Percentiles rank a stretch among this genome's conserved stretches.
Evolutionary conservation across 768 basidiomycete species (phyloP).

Genomic region (Phlebiopsis flavidoalba): DNA sequence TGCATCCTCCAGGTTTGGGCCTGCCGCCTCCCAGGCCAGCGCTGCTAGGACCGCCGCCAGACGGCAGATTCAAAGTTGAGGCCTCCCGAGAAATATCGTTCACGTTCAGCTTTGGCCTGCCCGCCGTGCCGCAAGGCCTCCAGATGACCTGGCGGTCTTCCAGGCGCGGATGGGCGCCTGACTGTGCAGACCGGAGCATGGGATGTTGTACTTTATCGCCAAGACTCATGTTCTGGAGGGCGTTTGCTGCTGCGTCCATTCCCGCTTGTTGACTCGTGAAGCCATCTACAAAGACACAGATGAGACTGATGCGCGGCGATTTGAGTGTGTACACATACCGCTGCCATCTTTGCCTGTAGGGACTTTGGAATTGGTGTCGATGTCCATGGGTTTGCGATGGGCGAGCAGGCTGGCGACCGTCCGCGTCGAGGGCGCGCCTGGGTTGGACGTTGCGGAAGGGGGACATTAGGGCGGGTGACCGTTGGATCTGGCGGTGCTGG

Average conservation of each 20-base stretch:
- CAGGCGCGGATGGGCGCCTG: conserved; percentile 24
- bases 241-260: conserved; percentile 37
- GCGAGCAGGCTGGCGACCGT: conserved; percentile 39
- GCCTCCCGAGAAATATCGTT: conserved; percentile 17
- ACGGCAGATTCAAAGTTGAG: conserved; percentile 44
- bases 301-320: background rate
- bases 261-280: conserved; percentile 28
- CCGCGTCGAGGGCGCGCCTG: conserved; percentile 16
- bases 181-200: conserved; percentile 24
- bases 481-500: conserved; percentile 16
- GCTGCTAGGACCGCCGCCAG: conserved; percentile 50
- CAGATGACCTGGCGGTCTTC: conserved; percentile 13
- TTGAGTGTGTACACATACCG: conserved; percentile 42
- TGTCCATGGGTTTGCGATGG: conserved; percentile 32
- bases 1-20: conserved; percentile 41
- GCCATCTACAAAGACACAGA: conserved; percentile 35
- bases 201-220: conserved; percentile 12
- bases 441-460: conserved; percentile 8
- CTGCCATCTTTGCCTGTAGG: conserved; percentile 92
- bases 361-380: conserved; percentile 80
- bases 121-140: conserved; percentile 24
- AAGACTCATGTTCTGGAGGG: conserved; percentile 34
- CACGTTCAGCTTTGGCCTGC: conserved; percentile 40
- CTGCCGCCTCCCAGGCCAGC: conserved; percentile 71
- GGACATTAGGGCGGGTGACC: conserved; percentile 11